Evolutionary conservation across 129 eudicot genomes (phyloP), one percentile per base, ranked within the genome.

Genomic region (Artemisia argyi): DNA sequence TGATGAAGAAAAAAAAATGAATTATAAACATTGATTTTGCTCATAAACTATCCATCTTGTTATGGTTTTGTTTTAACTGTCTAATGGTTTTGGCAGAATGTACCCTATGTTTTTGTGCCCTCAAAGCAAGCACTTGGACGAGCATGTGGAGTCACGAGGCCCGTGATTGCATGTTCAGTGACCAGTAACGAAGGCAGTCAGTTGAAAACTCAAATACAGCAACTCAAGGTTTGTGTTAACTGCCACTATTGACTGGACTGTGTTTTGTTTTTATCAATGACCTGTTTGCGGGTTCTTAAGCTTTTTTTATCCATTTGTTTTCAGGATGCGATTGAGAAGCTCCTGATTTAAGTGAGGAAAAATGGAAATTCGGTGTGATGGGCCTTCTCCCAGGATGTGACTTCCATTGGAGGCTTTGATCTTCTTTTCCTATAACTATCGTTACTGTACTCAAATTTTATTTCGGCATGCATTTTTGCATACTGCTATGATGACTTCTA

Each of bases 291-390:
- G 11, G 3, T 65, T 65, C 56, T 76, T 51, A 76, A 57, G 1
- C 26, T 20, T 1, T 32, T 66, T 39, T 20, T 1, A 24, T 62
- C 42, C 15, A 1, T 75, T 24, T 73, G 8, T 65, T 32, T 61
- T 22, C 83, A 91, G 97, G 97, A 91, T 79, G 97, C 97, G n/a
- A 91, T 91, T 49, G 97, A 91, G 90, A 91, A 91, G 79, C 96
- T 91, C 65, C 69, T 88, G 81, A 91, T 91, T 57, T 91, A 79
- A 50, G 44, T 15, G 69, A 64, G 51, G 69, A 64, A 39, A 57
- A 44, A 32, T 61, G 73, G 82, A 79, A 76, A 66, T 57, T 70
- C 86, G 84, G 94, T 63, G 85, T 90, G 97, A 90, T 81, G 84
- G 93, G 97, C 97, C 69, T 85, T 80, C 69, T 85, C 78, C 49